These are phyloP conservation scores for Arthonia radiata DNA, from an alignment of 495 filamentous ascomycete species.

Conservation along the genomic window DNA sequence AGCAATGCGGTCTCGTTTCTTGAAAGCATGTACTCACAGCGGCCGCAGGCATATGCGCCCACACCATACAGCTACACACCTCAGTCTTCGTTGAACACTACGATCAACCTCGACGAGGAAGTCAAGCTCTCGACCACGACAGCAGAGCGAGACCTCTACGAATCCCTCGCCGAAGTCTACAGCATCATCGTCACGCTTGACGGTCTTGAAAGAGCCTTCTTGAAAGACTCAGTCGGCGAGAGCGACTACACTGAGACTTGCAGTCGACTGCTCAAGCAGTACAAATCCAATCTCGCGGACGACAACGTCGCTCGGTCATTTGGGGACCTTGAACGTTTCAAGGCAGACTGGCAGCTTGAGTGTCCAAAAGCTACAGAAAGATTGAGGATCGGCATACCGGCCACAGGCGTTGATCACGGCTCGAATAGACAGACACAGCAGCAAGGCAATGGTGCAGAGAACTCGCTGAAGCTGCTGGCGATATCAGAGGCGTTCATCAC, in stretches of 20 bases:
- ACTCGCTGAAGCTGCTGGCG: constrained; percentile 51
- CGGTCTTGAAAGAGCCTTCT: constrained; percentile 85
- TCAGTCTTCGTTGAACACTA: constrained; percentile 50
- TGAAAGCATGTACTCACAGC: constrained; percentile 22
- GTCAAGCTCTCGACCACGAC: constrained; percentile 70
- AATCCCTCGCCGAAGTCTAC: constrained; percentile 90
- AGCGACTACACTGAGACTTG: constrained; percentile 89
- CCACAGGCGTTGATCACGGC: constrained; percentile 29
- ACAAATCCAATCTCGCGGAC: constrained; percentile 76
- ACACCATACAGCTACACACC: constrained; percentile 81
- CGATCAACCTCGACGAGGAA: constrained; percentile 88
- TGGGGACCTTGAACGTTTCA: constrained; percentile 79
- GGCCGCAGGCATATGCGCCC: constrained; percentile 50
- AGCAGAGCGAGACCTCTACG: constrained; percentile 75
- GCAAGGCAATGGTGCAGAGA: constrained; percentile 22
- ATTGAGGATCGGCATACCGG: constrained; percentile 64
- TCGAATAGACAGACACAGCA: constrained; percentile 14
- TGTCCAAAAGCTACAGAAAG: constrained; percentile 84
- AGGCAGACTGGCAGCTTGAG: constrained; percentile 80
- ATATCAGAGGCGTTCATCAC: constrained; percentile 98
- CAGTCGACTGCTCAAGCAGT: constrained; percentile 78
- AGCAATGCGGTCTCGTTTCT: too few relatives aligned
- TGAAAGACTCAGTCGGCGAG: constrained; percentile 84
- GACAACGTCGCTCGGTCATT: constrained; percentile 66
- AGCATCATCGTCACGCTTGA: constrained; percentile 92